Evolutionary conservation across 257 asterid species (phyloP).

Genomic region (Solanum phureja): DNA sequence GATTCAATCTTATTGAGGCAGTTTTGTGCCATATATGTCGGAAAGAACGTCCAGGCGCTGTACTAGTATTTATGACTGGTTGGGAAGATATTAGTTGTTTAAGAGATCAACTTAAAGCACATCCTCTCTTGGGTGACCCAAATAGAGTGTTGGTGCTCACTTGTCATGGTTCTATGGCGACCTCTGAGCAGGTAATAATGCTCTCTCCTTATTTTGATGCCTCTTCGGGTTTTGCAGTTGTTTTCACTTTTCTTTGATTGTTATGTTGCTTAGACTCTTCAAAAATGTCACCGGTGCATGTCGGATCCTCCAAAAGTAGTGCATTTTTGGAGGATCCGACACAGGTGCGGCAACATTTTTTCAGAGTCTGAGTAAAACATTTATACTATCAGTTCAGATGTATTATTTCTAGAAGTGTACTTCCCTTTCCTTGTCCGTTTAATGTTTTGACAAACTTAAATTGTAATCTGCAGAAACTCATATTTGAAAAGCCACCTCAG

Average conservation of each 20-base stretch:
- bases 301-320: not conserved
- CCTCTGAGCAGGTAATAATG: slow-evolving; percentile 70
- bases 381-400: not conserved
- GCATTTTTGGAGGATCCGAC: not conserved
- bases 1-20: slow-evolving; percentile 96
- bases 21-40: slow-evolving; percentile 89
- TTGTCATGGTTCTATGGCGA: slow-evolving; percentile 98
- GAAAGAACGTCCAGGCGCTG: slow-evolving; percentile 92
- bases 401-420: not conserved
- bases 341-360: not conserved
- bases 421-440: not conserved
- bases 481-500: slow-evolving; percentile 85
- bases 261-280: not conserved
- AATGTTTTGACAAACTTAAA: not conserved
- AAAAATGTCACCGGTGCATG: not conserved
- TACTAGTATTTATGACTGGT: slow-evolving; percentile 96
- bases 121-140: slow-evolving; percentile 96
- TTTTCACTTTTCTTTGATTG: not conserved
- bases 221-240: not conserved
- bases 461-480: slow-evolving; percentile 56
- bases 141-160: slow-evolving; percentile 85
- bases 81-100: slow-evolving; percentile 99
- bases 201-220: not conserved
- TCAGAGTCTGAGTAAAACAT: not conserved
- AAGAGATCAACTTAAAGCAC: slow-evolving; percentile 94